Base-by-base conservation (phyloP, 75 land plant genomes). In the Larix kaempferi region DNA sequence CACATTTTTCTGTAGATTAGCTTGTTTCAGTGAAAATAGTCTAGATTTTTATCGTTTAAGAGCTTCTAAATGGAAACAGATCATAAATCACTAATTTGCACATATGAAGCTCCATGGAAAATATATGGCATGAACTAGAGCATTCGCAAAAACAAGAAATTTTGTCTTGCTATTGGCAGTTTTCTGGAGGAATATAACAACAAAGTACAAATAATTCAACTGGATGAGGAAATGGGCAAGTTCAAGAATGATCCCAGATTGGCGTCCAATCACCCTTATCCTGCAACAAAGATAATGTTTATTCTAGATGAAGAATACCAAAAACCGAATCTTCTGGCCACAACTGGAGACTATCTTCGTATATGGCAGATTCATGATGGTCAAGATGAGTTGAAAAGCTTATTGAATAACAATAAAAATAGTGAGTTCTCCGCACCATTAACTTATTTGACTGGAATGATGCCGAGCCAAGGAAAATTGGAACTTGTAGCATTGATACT, bases 101-200 rank as follows among this genome's bases (percentile, higher is more conserved):
- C 88, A 29, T 80, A 86, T 52, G n/a, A n/a, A n/a, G n/a, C n/a
- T n/a, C n/a, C n/a, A n/a, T n/a, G n/a, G n/a, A n/a, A n/a, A n/a
- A n/a, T 86, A 8, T 86, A 83, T 80, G 86, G 73, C 27, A 86
- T 86, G 88, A 83, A 83, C 79, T 86, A 86, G 88, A 83, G 86
- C 39, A 82, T 80, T 26, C 82, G 86, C 54, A 86, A 86, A 26
- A 86, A 86, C 86, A 82, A 83, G 67, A 83, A 84, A 49, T 84
- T 86, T 67, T 78, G 88, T 17, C 71, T 86, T 23, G 88, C 77
- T n/a, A 80, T 86, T 57, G 88, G 88, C 16, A 84, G 86, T 56
- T 86, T 86, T 52, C 74, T 86, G 21, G 82, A 86, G 74, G 88
- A 83, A 21, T 80, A 76, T 44, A 61, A 59, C 64, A 86, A 86